Percentiles rank a stretch among this genome's conserved stretches.
These are phyloP conservation scores for Rosa chinensis DNA, from an alignment of 306 rosid species.

Conservation along the genomic window DNA sequence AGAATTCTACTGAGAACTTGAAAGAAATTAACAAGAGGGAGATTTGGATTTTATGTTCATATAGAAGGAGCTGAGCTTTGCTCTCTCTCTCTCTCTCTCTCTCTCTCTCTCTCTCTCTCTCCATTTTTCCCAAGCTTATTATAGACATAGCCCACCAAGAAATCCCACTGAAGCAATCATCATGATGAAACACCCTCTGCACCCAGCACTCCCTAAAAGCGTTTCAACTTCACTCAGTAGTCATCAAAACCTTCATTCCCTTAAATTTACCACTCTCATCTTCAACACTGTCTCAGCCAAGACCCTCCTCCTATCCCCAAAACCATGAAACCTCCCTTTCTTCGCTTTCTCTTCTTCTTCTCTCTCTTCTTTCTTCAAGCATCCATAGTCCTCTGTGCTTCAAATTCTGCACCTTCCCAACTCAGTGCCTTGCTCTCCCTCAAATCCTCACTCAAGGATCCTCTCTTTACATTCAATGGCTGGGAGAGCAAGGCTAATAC, in stretches of 20 bases:
- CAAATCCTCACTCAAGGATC: slow-evolving; percentile 66
- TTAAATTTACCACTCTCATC: slow-evolving; percentile 55
- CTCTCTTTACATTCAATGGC: slow-evolving; percentile 60
- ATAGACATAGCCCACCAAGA: slow-evolving; percentile 54
- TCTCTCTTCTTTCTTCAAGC: slow-evolving; percentile 33
- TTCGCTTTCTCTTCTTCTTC: slow-evolving; percentile 20
- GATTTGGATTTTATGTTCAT: neutral
- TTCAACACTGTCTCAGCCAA: slow-evolving; percentile 42
- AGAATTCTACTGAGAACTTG: slow-evolving; percentile 35
- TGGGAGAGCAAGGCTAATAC: slow-evolving; percentile 55
- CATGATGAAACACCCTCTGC: slow-evolving; percentile 87
- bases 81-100: slow-evolving; percentile 7
- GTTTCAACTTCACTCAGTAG: slow-evolving; percentile 30
- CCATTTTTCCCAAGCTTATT: slow-evolving; percentile 3
- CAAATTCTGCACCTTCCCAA: slow-evolving; percentile 47
- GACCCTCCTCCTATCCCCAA: slow-evolving; percentile 27
- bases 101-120: slow-evolving; percentile 22
- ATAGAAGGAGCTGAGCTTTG: slow-evolving; percentile 18
- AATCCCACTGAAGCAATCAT: slow-evolving; percentile 67
- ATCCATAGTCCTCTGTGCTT: slow-evolving; percentile 38
- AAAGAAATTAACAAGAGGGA: slow-evolving; percentile 24
- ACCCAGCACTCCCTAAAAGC: slow-evolving; percentile 89
- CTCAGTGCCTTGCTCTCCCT: slow-evolving; percentile 64
- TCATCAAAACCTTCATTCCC: slow-evolving; percentile 74
- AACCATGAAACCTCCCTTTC: slow-evolving; percentile 64